Evolutionary conservation across 306 rosid genomes (phyloP), one percentile per base, ranked within the genome.

Genomic region (Fagus sylvatica): DNA sequence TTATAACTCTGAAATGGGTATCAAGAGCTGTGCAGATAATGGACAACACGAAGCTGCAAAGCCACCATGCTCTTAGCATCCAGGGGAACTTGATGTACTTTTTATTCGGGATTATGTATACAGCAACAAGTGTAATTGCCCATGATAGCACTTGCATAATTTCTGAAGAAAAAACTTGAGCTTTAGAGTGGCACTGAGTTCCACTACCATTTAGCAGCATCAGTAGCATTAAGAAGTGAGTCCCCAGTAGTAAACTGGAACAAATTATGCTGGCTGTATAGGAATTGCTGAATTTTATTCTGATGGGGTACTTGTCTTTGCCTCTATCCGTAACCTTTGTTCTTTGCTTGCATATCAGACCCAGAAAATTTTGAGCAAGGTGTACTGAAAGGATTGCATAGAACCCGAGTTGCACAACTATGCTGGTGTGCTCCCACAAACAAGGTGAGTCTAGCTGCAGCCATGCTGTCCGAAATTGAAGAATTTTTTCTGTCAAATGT

Each of bases 31-130:
- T 71, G 60, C 75, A 74, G 32, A 80, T 39, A 28, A 84, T 74
- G 72, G 86, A 71, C 87, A 88, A 10, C 59, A 89, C 13, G 75
- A 87, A 95, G 79, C 82, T 88, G 79, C 87, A 88, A 69, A 89
- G 33, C 98, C 98, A 95, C 98, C 98, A 95, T 37, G 85, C 85
- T 78, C 98, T 86, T 56, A 95, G 77, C 69, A 87, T 42, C 98
- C 97, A 92, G 46, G 92, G 92, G 81, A 90, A 90, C 56, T 72
- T 76, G 46, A 77, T n/a, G 42, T 77, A 55, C 67, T 74, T 75
- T 75, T 60, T 53, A 37, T 48, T 87, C 71, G 85, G 74, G 34
- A 72, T 74, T 68, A 69, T 83, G 65, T 81, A 84, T 6, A 82
- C 84, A 42, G 89, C 80, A 57, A 81, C 5, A 3, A 89, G 55